Evolutionary conservation across 306 rosid genomes (phyloP).

Genomic region (Castanea sativa): DNA sequence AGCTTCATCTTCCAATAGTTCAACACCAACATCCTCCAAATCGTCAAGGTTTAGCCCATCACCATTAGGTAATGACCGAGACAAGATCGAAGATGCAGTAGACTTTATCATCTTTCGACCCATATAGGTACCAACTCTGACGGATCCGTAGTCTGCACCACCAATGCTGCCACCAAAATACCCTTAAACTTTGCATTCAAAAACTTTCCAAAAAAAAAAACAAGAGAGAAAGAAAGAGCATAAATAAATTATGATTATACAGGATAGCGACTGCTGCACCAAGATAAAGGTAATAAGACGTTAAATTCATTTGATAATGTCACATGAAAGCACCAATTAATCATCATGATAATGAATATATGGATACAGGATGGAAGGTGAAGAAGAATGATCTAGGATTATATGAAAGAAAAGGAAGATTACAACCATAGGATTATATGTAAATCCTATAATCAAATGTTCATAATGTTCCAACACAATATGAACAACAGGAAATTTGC

Average conservation of each 20-base stretch:
- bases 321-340: not conserved
- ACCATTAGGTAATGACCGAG: constrained; percentile 36
- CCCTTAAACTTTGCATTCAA: not conserved
- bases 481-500: not conserved
- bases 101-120: constrained; percentile 86
- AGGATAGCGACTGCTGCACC: not conserved
- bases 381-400: not conserved
- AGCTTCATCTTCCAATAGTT: constrained; percentile 70
- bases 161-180: constrained; percentile 39
- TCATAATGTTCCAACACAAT: not conserved
- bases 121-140: constrained; percentile 84
- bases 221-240: not conserved
- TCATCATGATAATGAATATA: not conserved
- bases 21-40: constrained; percentile 56
- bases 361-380: not conserved
- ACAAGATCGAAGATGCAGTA: constrained; percentile 53
- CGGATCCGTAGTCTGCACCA: constrained; percentile 69
- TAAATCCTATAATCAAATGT: not conserved
- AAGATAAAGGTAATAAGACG: not conserved
- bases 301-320: not conserved
- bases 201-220: not conserved
- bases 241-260: not conserved
- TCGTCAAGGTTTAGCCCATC: constrained; percentile 61
- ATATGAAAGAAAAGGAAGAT: not conserved
- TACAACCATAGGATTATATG: not conserved